phyloP scores from a whole-genome alignment of 345 rosid genomes.

The Chamaenerion angustifolium region DNA sequence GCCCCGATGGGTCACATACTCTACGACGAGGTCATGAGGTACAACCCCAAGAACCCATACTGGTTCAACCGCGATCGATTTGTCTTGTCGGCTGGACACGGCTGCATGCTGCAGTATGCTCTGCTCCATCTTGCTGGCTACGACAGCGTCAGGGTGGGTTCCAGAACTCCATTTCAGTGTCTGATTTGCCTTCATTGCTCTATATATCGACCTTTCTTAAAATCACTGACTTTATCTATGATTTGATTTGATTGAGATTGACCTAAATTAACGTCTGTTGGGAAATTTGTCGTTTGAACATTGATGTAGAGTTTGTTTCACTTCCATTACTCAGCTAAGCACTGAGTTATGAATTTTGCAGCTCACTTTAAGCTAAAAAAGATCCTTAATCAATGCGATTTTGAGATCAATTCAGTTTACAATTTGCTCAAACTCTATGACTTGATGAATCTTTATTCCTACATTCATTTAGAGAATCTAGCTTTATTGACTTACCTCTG shows the following conservation, averaged over 20 bases:
- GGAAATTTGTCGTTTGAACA: not conserved
- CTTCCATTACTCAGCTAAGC: too few species aligned
- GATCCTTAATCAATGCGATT: too few species aligned
- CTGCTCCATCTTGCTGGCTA: slow-evolving; percentile 95
- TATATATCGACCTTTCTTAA: too few species aligned
- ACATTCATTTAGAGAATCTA: too few species aligned
- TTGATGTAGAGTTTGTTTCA: too few species aligned
- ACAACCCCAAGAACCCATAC: slow-evolving; percentile 87
- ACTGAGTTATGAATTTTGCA: too few species aligned
- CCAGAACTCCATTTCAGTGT: not conserved
- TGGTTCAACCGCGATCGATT: slow-evolving; percentile 98
- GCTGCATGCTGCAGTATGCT: slow-evolving; percentile 91
- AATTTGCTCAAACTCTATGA: too few species aligned
- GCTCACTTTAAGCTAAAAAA: too few species aligned
- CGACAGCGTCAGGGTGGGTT: slow-evolving; percentile 58
- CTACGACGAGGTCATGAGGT: slow-evolving; percentile 84
- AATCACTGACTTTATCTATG: not conserved
- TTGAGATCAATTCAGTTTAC: too few species aligned
- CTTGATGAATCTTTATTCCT: too few species aligned
- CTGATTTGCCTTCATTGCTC: not conserved
- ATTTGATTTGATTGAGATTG: slow-evolving; percentile 1
- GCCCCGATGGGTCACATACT: slow-evolving; percentile 88
- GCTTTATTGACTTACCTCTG: too few species aligned
- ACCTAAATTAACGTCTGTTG: not conserved
- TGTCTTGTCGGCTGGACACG: slow-evolving; percentile 92